Base-by-base conservation (phyloP, 768 basidiomycete genomes). In the Boletus vinaceobasis region DNA sequence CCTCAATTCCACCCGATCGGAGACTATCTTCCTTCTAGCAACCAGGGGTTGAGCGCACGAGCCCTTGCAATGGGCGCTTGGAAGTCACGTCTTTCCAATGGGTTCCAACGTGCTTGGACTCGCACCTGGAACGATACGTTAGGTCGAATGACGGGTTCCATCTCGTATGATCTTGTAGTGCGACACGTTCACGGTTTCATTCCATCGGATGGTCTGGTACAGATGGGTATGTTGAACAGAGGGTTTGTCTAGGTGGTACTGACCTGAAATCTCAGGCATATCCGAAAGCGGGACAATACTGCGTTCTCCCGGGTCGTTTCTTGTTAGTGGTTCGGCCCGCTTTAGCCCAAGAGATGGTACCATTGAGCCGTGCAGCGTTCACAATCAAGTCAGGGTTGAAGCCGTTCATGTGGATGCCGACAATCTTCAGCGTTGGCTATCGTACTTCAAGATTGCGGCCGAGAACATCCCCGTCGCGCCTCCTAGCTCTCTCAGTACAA, bases 51-150 rank as follows among this genome's bases (percentile, higher is more conserved):
- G 40, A 70, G 47, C 61, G 72, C 64, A 51, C 79, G 58, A 79
- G 82, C 58, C 14, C 65, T 71, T 23, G 70, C 70, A 2, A 77
- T 87, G 68, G 78, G 79, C 4, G 79, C 81, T n/a, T 87, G 83
- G 86, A 84, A 79, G 59, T 79, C 77, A 32, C 79, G 84, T 29
- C 67, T 89, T 50, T 76, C 75, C 35, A 78, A 77, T 45, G 84
- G 87, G 56, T 74, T 88, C 47, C 77, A 75, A 43, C 75, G 88
- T 52, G 81, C 87, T 26, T 79, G 87, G 75, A 82, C 85, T 47
- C 77, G 81, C 50, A 87, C 87, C 39, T 83, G 87, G 75, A 84
- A 87, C 57, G 76, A 82, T 49, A 87, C 87, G 26, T 79, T 86
- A 75, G 87, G 85, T 13, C 77, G 75, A 38, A 84, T 83, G 45